phyloP scores from a whole-genome alignment of 352 stramenopile species.

The Bremia lactucae region DNA sequence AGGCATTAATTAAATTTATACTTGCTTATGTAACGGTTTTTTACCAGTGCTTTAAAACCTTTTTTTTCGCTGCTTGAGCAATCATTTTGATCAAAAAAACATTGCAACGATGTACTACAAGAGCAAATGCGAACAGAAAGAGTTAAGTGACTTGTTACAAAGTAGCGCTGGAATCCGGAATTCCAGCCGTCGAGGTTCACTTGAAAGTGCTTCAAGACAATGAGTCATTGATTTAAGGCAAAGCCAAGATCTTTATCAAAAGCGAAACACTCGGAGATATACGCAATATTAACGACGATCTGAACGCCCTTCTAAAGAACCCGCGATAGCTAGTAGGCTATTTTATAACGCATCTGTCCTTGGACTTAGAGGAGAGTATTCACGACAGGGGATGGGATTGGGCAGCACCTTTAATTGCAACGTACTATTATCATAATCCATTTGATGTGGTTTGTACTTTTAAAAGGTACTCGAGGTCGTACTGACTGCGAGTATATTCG shows the following conservation, averaged over 20 bases:
- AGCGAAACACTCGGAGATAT: conserved; percentile 32
- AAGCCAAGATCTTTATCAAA: conserved; percentile 51
- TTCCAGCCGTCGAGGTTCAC: conserved; percentile 38
- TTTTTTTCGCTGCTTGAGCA: too few species aligned
- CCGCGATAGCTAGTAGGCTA: conserved; percentile 28
- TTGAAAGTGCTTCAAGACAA: conserved; percentile 37
- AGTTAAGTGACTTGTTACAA: conserved; percentile 63
- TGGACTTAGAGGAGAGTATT: conserved; percentile 5
- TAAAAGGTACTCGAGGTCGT: conserved; percentile 42
- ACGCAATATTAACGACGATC: conserved; percentile 16
- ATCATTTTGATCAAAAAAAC: too few species aligned
- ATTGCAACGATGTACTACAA: conserved; percentile 57
- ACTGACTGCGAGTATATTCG: conserved; percentile 49
- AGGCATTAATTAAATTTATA: too few species aligned
- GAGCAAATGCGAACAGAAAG: conserved; percentile 60
- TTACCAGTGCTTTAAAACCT: too few species aligned
- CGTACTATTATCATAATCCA: not conserved
- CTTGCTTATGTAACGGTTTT: too few species aligned
- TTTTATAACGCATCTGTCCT: conserved; percentile 36
- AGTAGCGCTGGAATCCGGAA: conserved; percentile 57
- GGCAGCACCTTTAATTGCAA: not conserved
- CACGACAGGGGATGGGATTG: conserved; percentile 2
- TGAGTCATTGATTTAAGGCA: conserved; percentile 32
- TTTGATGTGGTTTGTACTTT: conserved; percentile 12
- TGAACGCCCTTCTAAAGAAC: conserved; percentile 10